Evolutionary conservation across 331 rosid species (phyloP), one percentile per base, ranked within the genome.

Genomic region (Acacia pycnantha): DNA sequence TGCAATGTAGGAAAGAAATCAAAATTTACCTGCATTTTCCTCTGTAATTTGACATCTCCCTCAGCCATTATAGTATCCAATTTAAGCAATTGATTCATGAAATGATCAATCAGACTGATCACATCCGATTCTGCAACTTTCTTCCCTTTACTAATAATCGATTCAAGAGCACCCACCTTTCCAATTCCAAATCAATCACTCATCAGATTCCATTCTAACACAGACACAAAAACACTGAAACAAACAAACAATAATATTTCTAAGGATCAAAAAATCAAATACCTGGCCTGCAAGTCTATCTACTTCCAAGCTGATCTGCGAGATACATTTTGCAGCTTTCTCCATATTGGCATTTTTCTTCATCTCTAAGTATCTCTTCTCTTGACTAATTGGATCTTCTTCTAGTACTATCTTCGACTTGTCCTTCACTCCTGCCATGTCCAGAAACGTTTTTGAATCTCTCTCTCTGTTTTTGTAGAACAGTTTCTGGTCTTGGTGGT

Each of bases 41-140:
- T 93, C 84, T 95, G 98, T 83, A 95, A 86, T 85, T 95, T 95
- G 19, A 90, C 97, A 85, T 95, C 99, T 6, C 98, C 99, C 68
- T 95, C 99, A 44, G 87, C 98, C 74, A 81, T 78, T 18, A 95
- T 91, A 5, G 94, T 91, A 74, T 95, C 99, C 66, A 95, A 85
- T 80, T 89, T 95, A 44, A 95, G 88, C 92, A 95, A 84, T 70
- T 95, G 94, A 79, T 92, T 93, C 99, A 95, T 95, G 90, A 95
- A 79, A 33, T 88, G 86, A 89, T 95, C 99, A 59, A 82, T 93
- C 70, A 95, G 84, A 82, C 85, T 86, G 70, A 88, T 87, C 87
- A 95, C 84, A 86, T 90, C 92, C 54, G 91, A 68, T 84, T 95
- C 99, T 51, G 82, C 97, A 68, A 95, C 92, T 62, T 91, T 95